Evolutionary conservation across 805 yeast species (phyloP), one percentile per base, ranked within the genome.

Genomic region (Kregervanrija delftensis): DNA sequence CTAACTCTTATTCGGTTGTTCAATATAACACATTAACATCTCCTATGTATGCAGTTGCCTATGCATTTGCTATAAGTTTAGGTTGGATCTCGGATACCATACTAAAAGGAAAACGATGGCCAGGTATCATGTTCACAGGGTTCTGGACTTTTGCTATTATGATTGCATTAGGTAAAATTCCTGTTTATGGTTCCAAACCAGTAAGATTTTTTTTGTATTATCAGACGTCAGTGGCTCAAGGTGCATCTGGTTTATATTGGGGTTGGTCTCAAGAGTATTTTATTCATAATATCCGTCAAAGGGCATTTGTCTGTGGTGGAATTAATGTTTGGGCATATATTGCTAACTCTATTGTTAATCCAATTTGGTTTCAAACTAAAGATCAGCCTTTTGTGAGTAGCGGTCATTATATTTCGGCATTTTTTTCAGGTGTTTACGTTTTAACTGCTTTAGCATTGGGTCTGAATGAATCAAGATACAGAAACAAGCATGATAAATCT

Each of bases 391-490:
- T 43, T 31, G 50, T 52, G 11, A 15, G 37, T 2, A 50, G 52
- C 10, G 56, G 56, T 36, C 54, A 55, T 47, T 58, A 57, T 32
- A 47, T 59, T 13, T 46, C 58, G 8, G 52, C 54, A 13, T 44
- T 44, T 15, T 50, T 50, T 39, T 39, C 46, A 8, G 11, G 48
- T 30, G 42, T 44, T 30, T 50, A 50, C 35, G 40, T 42, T 10
- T 36, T 37, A 5, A 15, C 37, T n/a, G 47, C 50, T 14, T 9
- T n/a, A n/a, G 35, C 35, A 5, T 33, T 33, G 8, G 35, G 35
- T 33, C 9, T 13, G 14, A 13, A 14, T 33, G 8, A 33, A 33
- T 4, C 14, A 33, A 14, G 11, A 33, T 33, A 5, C 35, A 33
- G 35, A 33, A 4, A 5, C 8, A 22, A 22, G 6, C 28, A 22